Base-by-base conservation (phyloP, 768 basidiomycete genomes). In the Mycena haematopus region DNA sequence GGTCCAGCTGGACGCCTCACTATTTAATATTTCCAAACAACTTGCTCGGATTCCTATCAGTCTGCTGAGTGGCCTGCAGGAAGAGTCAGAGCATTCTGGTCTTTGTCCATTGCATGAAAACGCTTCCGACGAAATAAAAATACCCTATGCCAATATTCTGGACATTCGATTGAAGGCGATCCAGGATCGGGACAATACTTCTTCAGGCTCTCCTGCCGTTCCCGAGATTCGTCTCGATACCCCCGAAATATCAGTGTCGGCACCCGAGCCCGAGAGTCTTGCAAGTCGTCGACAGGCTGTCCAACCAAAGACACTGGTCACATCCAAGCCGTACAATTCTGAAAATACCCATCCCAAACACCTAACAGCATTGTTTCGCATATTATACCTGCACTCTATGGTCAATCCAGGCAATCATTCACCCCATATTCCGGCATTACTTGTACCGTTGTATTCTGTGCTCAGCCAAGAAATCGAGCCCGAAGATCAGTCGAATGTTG, bases 331-430 rank as follows among this genome's bases (percentile, higher is more conserved):
- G 5, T 79, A 79, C 60, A 74, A 74, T 27, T 73, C 80, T 27
- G 77, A 80, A 5, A 78, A 78, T 31, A 82, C 81, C 21, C 88
- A 91, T 68, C 82, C 78, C 15, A 80, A 75, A 55, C 91, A 92
- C 69, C 76, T 80, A 19, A 84, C 88, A 9, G 84, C 88, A 0
- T 77, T 93, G 47, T 75, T 89, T 24, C 86, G 92, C 40, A 75
- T 93, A 33, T 76, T 92, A 19, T 93, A 89, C 72, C 69, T 92
- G 22, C 91, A 93, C 72, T 82, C 80, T 36, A 78, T 81, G 29
- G 80, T 93, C 24, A 92, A 93, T 72, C 90, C 91, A 11, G 89
- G 85, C 15, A 85, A 86, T 63, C 76, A 84, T 36, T 89, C 90
- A 0, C 87, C 86, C 10, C 84, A 91, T 61, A 80, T 88, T 49